These are phyloP conservation scores for Penicillium sp. DNA, from an alignment of 2,329 filamentous ascomycete genomes.

Conservation along the genomic window DNA sequence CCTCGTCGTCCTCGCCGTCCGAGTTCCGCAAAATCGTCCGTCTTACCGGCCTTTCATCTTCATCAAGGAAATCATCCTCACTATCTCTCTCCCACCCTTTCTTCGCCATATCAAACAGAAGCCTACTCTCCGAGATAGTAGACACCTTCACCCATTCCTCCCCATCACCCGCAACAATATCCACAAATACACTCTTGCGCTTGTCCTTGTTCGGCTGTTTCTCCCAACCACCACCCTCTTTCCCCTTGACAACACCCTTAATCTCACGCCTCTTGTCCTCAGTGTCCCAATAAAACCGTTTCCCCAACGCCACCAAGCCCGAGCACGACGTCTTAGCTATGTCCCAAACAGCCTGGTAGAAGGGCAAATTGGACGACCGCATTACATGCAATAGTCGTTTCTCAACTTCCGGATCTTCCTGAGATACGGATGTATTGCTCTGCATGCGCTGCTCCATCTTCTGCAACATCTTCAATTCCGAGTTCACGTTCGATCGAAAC, in stretches of 20 bases:
- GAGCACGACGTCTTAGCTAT: constrained; percentile 53
- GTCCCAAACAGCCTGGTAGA: constrained; percentile 60
- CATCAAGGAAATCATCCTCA: constrained; percentile 42
- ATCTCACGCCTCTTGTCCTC: not conserved
- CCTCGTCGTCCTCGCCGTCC: constrained; percentile 31
- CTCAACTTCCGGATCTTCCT: constrained; percentile 22
- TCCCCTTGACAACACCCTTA: not conserved
- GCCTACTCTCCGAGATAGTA: constrained; percentile 58
- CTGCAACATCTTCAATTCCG: constrained; percentile 48
- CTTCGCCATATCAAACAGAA: constrained; percentile 66
- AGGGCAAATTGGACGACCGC: constrained; percentile 62
- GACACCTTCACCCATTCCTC: constrained; percentile 65
- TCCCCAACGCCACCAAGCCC: constrained; percentile 55
- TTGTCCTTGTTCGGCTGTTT: constrained; percentile 37
- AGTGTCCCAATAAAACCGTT: constrained; percentile 50
- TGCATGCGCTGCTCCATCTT: constrained; percentile 36
- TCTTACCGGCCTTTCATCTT: constrained; percentile 14
- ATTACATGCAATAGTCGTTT: constrained; percentile 51
- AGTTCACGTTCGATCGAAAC: constrained; percentile 46
- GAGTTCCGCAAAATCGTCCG: constrained; percentile 28
- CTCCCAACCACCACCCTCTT: constrained; percentile 8
- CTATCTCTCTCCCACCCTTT: constrained; percentile 56
- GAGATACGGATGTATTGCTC: not conserved
- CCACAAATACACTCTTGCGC: constrained; percentile 55
- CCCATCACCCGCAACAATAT: constrained; percentile 61